phyloP scores from a whole-genome alignment of 2,329 filamentous ascomycete species.

The Fusarium xylarioides region DNA sequence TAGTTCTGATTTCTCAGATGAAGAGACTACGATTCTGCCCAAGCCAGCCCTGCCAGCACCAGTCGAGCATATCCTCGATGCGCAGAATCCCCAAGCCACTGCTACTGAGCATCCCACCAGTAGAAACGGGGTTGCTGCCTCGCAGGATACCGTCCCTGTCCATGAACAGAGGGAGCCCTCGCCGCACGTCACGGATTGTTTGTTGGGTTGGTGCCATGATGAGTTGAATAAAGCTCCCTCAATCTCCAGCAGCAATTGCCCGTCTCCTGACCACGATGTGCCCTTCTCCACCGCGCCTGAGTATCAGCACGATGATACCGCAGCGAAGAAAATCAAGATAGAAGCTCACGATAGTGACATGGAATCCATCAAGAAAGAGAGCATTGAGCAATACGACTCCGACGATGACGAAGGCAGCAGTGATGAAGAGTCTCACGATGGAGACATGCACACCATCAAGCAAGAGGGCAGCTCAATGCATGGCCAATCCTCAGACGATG shows the following conservation, averaged over 20 bases:
- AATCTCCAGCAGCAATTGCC: neutral
- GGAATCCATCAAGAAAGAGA: conserved; percentile 3
- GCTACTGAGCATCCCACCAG: neutral
- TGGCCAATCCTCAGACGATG: neutral
- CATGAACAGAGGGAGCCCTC: neutral
- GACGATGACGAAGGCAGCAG: neutral
- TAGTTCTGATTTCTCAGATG: conserved; percentile 22
- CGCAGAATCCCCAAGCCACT: neutral
- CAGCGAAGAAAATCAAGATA: neutral
- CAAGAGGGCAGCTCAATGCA: neutral
- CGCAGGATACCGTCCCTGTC: neutral
- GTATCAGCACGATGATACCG: neutral
- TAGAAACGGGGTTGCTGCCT: neutral
- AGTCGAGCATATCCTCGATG: neutral
- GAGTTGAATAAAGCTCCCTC: neutral
- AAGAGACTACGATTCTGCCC: neutral
- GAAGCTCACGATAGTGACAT: neutral
- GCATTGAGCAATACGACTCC: neutral
- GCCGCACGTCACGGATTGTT: neutral
- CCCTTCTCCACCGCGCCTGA: conserved; percentile 11
- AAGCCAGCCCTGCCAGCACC: neutral
- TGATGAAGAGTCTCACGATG: neutral
- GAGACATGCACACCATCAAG: neutral
- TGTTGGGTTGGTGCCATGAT: neutral
- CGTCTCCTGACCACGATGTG: neutral